Percentiles rank a stretch among this genome's conserved stretches.
These are phyloP conservation scores for Globisporangium abappressorium DNA, from an alignment of 352 stramenopile species.

Conservation along the genomic window DNA sequence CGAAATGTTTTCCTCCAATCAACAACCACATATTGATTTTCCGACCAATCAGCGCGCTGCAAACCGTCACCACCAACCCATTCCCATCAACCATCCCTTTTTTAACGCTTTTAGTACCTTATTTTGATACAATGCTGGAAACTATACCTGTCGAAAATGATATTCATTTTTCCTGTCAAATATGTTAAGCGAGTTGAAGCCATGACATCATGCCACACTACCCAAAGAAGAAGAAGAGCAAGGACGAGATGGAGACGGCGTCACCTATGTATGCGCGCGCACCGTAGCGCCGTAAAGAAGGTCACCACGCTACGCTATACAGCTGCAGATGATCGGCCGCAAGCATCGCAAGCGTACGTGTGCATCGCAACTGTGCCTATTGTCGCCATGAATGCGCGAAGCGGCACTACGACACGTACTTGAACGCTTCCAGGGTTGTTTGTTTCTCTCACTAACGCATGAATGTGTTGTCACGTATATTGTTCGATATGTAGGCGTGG, in stretches of 20 bases:
- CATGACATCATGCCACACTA: not conserved
- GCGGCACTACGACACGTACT: not conserved
- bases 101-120: not conserved
- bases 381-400: not conserved
- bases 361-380: not conserved
- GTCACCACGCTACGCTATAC: not conserved
- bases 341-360: constrained; percentile 53
- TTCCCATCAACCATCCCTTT: not conserved
- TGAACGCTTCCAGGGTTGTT: not conserved
- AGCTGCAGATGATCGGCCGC: constrained; percentile 41
- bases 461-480: not conserved
- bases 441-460: not conserved
- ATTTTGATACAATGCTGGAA: not conserved
- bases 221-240: not conserved
- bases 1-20: constrained; percentile 43
- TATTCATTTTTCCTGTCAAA: not conserved
- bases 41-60: not conserved
- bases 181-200: not conserved
- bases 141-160: not conserved
- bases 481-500: constrained; percentile 35
- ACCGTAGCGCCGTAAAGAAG: not conserved
- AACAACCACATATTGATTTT: not conserved
- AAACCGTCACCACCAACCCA: not conserved
- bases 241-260: not conserved
- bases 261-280: not conserved